These are phyloP conservation scores for Lecanicillium sp. DNA, from an alignment of 2,329 filamentous ascomycete genomes.

Conservation along the genomic window DNA sequence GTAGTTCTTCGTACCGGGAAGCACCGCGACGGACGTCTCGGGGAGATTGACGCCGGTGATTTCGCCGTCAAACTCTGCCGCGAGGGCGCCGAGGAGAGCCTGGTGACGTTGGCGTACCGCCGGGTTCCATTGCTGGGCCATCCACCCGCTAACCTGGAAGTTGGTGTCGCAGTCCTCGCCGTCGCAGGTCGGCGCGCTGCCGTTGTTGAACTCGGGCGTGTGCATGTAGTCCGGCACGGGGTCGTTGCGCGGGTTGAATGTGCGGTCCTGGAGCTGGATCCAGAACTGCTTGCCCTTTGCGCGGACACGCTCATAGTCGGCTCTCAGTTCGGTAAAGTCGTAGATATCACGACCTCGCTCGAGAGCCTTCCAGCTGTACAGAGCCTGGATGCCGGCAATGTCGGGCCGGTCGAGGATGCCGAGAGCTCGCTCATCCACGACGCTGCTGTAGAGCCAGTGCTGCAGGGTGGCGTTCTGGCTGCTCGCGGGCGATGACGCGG, in stretches of 20 bases:
- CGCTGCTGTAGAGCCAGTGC: constrained; percentile 13
- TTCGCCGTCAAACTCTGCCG: constrained; percentile 16
- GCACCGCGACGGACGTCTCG: constrained; percentile 16
- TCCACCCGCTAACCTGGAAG: background rate
- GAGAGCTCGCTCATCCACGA: constrained; percentile 6
- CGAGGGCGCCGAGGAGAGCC: constrained; percentile 14
- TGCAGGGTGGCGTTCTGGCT: constrained; percentile 14
- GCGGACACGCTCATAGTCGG: constrained; percentile 26
- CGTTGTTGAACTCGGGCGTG: constrained; percentile 17
- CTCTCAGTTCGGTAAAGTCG: background rate
- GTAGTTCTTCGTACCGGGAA: constrained; percentile 9
- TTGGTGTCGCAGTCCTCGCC: constrained; percentile 14
- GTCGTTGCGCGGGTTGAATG: constrained; percentile 12
- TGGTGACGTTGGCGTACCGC: constrained; percentile 17
- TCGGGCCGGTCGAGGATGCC: constrained; percentile 13
- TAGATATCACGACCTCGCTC: constrained; percentile 4
- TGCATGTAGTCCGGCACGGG: constrained; percentile 18
- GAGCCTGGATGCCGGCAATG: constrained; percentile 14
- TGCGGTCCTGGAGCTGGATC: constrained; percentile 20
- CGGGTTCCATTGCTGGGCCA: constrained; percentile 10
- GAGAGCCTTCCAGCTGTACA: constrained; percentile 16
- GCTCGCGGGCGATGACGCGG: too few relatives aligned
- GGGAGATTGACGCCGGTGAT: constrained; percentile 18
- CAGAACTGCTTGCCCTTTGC: constrained; percentile 19
- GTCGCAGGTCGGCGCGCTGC: constrained; percentile 17